Base-by-base conservation (phyloP, 371 early-diverging fungal genomes). In the Mortierella sp. region DNA sequence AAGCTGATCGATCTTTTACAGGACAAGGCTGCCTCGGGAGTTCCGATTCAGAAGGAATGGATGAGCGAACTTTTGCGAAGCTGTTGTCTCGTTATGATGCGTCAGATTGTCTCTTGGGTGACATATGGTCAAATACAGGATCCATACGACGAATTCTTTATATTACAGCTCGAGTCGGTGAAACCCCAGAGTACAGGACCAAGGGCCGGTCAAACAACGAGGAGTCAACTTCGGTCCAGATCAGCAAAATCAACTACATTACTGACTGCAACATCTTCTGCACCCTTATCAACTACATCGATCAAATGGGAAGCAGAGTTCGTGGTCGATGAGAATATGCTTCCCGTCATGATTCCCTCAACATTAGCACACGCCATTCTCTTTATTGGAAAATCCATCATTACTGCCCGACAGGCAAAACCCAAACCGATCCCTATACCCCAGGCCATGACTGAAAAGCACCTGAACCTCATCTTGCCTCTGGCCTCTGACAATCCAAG, bases 381-480 rank as follows among this genome's bases (percentile, higher is more conserved):
- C 19, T 94, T 92, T 81, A 84, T 91, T 24, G 94, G 94, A 1
- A 90, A 90, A 61, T 87, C 92, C 0, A 84, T 91, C 14, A 83
- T 86, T 1, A 90, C 89, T 18, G 88, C 90, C 13, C 62, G 61
- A 16, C 66, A 86, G 50, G 70, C 78, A 7, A 64, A 61, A 19
- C 78, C 60, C 58, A 74, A 56, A 23, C 78, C 69, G 19, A 66
- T 51, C 19, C 65, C 56, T n/a, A 80, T 87, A 54, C 88, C 89
- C 5, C 70, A 72, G 18, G 65, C 79, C 0, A 72, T 86, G 78
- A 81, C 72, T 39, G 65, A 78, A 18, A 64, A 57, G 2, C 87
- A 89, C 53, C 61, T 85, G 10, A 53, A 74, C 45, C 80, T 54
- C 52, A 81, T 54, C 49, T 68, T 64, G 57, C 79, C 59, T 19